These are phyloP conservation scores for Skeletonema tropicum DNA, from an alignment of 108 stramenopile genomes.

Conservation along the genomic window DNA sequence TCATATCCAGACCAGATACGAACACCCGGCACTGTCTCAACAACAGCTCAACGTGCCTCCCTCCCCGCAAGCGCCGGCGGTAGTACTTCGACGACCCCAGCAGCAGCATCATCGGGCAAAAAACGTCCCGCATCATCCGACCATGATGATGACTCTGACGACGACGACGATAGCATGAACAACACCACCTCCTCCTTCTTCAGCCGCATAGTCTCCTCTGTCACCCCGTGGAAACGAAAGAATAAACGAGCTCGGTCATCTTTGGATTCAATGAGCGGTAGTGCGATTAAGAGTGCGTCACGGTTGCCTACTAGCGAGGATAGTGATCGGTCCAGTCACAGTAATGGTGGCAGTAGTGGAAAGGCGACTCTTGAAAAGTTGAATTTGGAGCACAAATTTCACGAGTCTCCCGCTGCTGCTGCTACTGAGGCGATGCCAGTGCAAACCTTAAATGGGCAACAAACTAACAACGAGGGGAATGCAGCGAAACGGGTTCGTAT, in stretches of 20 bases:
- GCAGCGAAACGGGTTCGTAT: conserved; percentile 14
- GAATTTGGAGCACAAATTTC: conserved; percentile 33
- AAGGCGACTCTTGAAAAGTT: conserved; percentile 14
- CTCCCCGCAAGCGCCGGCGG: conserved; percentile 5
- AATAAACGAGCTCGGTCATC: conserved; percentile 18
- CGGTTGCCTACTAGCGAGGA: conserved; percentile 10
- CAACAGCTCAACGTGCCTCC: background rate
- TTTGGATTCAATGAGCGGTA: conserved; percentile 32
- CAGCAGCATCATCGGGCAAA: conserved; percentile 7
- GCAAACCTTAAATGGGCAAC: conserved; percentile 1
- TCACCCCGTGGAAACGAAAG: conserved; percentile 13
- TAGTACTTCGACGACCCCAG: background rate
- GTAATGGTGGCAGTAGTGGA: background rate
- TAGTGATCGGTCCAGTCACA: background rate
- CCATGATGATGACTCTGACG: background rate
- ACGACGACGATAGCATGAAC: background rate
- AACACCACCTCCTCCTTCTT: conserved; percentile 4
- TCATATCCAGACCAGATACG: conserved; percentile 7
- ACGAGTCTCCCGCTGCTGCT: conserved; percentile 2
- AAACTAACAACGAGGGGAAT: background rate
- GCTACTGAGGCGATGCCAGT: background rate
- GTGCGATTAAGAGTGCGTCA: conserved; percentile 22
- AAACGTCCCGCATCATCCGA: conserved; percentile 16
- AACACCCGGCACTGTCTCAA: conserved; percentile 7
- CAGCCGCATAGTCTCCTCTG: background rate